Evolutionary conservation across 768 basidiomycete species (phyloP), one percentile per base, ranked within the genome.

Genomic region (Leccinum variicolor): DNA sequence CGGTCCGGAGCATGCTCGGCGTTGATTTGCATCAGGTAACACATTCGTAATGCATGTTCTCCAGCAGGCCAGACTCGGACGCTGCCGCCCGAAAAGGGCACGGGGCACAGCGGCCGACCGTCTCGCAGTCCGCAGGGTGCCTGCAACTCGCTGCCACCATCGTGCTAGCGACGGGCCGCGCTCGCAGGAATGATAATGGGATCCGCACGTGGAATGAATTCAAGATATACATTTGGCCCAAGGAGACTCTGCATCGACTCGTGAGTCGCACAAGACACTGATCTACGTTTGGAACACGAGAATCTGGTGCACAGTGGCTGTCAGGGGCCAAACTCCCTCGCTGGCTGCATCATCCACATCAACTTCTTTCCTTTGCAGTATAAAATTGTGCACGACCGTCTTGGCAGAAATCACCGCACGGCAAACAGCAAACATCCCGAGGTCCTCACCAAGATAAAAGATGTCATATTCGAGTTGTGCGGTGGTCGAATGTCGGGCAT

Each of bases 361-460:
- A 23, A 45, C 66, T 43, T 70, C 71, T 55, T 72, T 74, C 45
- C 54, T 57, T 54, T 64, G 71, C 50, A 74, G 25, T 34, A 73
- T 49, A 52, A 74, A 70, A 55, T 62, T 72, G 41, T 74, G 71
- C 11, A 61, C 64, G 21, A 67, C 64, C 6, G 59, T 67, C 36
- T 56, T 61, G 57, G 55, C 52, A 15, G 62, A 53, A 23, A 53
- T 34, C 52, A 59, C 50, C 39, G 55, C 57, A 25, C 63, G 63
- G 50, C 71, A 73, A 26, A 66, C 55, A 13, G 61, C 64, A 39
- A 74, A 65, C 65, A 72, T 66, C 52, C 73, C 73, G 26, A 61
- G 39, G 13, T 52, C 47, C 2, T 51, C 49, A 25, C 73, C 73
- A 19, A 73, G 67, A 55, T 68, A 73, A 47, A 66, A 61, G 9